These are phyloP conservation scores for Durotheca rogersii DNA, from an alignment of 495 filamentous ascomycete genomes.

Conservation along the genomic window DNA sequence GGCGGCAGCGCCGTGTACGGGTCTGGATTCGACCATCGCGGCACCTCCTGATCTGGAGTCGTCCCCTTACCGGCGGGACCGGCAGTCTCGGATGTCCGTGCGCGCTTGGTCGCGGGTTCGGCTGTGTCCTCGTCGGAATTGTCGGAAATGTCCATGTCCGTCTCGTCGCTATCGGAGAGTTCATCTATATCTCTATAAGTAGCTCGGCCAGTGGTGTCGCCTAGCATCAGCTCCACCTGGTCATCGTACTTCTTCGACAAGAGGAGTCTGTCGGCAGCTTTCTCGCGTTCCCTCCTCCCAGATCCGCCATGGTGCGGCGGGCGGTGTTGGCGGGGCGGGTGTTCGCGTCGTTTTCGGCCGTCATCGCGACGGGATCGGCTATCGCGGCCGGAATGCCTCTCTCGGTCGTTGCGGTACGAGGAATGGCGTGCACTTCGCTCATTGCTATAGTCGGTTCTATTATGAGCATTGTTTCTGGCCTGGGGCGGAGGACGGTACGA, in stretches of 20 bases:
- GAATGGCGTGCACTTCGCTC: slow-evolving; percentile 8
- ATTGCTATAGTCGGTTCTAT: slow-evolving; percentile 10
- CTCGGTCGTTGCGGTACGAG: slow-evolving; percentile 15
- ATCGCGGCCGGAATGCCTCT: slow-evolving; percentile 5
- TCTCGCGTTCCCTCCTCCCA: background rate
- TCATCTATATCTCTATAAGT: slow-evolving; percentile 55
- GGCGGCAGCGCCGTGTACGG: slow-evolving; percentile 83
- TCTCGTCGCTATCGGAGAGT: slow-evolving; percentile 71
- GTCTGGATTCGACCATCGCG: slow-evolving; percentile 93
- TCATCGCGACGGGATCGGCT: slow-evolving; percentile 19
- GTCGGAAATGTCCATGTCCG: slow-evolving; percentile 65
- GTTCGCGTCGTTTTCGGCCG: slow-evolving; percentile 13
- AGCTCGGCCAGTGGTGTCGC: slow-evolving; percentile 37
- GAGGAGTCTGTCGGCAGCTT: slow-evolving; percentile 43
- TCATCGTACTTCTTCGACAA: slow-evolving; percentile 38
- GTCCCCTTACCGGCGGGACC: slow-evolving; percentile 34
- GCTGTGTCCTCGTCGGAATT: slow-evolving; percentile 48
- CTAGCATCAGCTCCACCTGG: slow-evolving; percentile 39
- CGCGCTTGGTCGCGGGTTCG: slow-evolving; percentile 53
- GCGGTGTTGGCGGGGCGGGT: slow-evolving; percentile 19
- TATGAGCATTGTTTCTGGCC: slow-evolving; percentile 4
- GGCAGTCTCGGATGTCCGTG: slow-evolving; percentile 37
- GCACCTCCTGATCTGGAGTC: slow-evolving; percentile 44
- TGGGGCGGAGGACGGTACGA: slow-evolving; percentile 18
- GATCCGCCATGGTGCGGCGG: background rate